These are phyloP conservation scores for Thymus quinquecostatus DNA, from an alignment of 257 asterid species.

Conservation along the genomic window DNA sequence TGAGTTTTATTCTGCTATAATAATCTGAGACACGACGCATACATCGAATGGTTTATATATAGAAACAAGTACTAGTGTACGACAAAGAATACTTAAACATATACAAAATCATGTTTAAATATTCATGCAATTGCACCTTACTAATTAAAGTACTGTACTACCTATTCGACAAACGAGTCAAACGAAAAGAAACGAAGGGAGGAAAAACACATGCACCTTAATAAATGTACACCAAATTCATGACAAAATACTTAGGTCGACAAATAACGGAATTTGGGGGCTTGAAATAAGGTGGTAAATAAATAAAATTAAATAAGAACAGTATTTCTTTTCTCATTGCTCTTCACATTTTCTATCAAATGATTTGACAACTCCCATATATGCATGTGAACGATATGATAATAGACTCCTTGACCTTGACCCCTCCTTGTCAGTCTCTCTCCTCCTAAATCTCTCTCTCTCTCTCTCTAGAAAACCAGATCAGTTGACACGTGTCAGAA, in stretches of 20 bases:
- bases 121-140: too few species aligned
- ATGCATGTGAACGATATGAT: conserved; percentile 56
- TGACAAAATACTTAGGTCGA: not conserved
- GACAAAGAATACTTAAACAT: too few species aligned
- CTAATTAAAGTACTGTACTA: too few species aligned
- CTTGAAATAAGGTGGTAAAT: conserved; percentile 3
- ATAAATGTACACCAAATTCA: too few species aligned
- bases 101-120: too few species aligned
- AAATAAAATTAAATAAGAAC: too few species aligned
- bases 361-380: conserved; percentile 63
- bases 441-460: not conserved
- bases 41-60: too few species aligned
- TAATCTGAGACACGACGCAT: not conserved
- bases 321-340: too few species aligned
- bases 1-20: not conserved
- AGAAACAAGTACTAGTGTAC: too few species aligned
- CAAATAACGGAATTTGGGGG: conserved; percentile 12
- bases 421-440: conserved; percentile 48
- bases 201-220: too few species aligned
- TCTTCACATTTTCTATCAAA: not conserved
- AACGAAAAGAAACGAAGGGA: too few species aligned
- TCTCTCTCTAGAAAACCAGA: not conserved
- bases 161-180: too few species aligned
- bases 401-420: conserved; percentile 52
- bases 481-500: conserved; percentile 42